A percentile compares a stretch with the other conserved stretches of the same genome.
Conservation (phyloP, 805 yeast genomes). For the Yamadazyma paraphyllophila region DNA sequence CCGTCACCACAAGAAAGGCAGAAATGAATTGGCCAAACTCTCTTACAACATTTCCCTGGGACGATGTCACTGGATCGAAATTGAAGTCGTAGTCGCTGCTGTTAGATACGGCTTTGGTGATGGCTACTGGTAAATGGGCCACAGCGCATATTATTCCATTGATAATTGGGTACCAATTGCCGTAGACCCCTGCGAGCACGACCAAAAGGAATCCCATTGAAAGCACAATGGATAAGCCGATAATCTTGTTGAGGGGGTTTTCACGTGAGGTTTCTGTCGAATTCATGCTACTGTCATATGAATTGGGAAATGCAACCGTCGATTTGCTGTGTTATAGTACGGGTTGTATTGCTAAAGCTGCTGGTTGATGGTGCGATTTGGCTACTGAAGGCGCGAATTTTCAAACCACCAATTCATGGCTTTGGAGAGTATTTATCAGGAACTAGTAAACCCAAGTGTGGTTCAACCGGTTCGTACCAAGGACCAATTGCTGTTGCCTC, state of each 20-base stretch:
- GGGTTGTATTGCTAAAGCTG: not conserved
- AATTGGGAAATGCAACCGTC: too few species aligned
- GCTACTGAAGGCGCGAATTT: not conserved
- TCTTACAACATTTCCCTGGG: conserved; percentile 42
- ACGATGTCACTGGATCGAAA: conserved; percentile 35
- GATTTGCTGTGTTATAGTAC: too few species aligned
- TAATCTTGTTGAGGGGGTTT: conserved; percentile 73
- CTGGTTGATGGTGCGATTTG: not conserved
- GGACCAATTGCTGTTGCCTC: conserved; percentile 13
- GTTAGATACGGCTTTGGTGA: conserved; percentile 29
- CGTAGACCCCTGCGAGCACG: conserved; percentile 80
- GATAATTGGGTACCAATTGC: conserved; percentile 87
- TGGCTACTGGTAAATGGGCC: conserved; percentile 39
- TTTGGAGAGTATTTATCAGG: not conserved
- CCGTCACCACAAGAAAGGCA: conserved; percentile 74
- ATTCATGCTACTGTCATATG: conserved; percentile 16
- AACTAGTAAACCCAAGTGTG: conserved; percentile 14
- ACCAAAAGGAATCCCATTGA: conserved; percentile 89
- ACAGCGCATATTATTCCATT: conserved; percentile 47
- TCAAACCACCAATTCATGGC: not conserved
- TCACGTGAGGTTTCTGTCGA: conserved; percentile 22
- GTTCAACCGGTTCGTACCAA: conserved; percentile 8
- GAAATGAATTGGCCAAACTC: conserved; percentile 81
- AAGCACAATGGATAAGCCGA: conserved; percentile 70
- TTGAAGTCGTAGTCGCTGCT: conserved; percentile 43